A percentile compares a stretch with the other conserved stretches of the same genome.
Conservation (phyloP, 108 stramenopile species). For the Fistulifera solaris region DNA sequence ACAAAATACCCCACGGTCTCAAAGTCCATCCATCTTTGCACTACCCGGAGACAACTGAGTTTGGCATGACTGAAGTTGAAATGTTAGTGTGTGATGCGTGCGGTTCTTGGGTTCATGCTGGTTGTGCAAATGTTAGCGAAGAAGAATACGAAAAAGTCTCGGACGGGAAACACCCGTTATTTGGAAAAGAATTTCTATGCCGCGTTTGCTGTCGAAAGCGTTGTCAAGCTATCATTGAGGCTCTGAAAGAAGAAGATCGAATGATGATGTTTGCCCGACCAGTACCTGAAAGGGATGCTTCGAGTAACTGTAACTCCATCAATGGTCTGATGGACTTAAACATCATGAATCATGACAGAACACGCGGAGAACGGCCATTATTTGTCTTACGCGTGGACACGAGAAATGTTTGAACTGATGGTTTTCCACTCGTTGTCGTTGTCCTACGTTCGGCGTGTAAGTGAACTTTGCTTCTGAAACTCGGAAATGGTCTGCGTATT, state of each 20-base stretch:
- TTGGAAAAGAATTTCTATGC: slow-evolving; percentile 58
- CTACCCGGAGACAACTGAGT: slow-evolving; percentile 40
- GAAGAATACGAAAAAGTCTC: slow-evolving; percentile 44
- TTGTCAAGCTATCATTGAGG: slow-evolving; percentile 30
- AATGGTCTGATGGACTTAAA: slow-evolving; percentile 94
- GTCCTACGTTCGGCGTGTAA: slow-evolving; percentile 9
- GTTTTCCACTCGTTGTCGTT: slow-evolving; percentile 74
- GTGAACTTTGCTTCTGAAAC: background rate
- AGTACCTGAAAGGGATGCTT: slow-evolving; percentile 77
- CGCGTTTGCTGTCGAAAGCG: slow-evolving; percentile 40
- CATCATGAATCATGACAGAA: slow-evolving; percentile 69
- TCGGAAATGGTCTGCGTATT: too few relatives aligned
- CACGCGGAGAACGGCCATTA: slow-evolving; percentile 48
- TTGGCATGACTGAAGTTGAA: slow-evolving; percentile 55
- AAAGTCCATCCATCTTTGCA: slow-evolving; percentile 40
- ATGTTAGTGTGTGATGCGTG: slow-evolving; percentile 71
- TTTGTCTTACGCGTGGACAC: slow-evolving; percentile 58
- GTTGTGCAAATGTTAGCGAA: slow-evolving; percentile 45
- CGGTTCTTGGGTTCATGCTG: slow-evolving; percentile 71
- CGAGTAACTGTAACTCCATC: slow-evolving; percentile 86
- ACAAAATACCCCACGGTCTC: slow-evolving; percentile 21
- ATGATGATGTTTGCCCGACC: slow-evolving; percentile 65
- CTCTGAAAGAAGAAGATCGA: slow-evolving; percentile 44
- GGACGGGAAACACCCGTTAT: slow-evolving; percentile 42
- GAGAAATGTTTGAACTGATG: slow-evolving; percentile 79